Evolutionary conservation across 768 basidiomycete species (phyloP), one percentile per base, ranked within the genome.

Genomic region (Lactarius sanguifluus): DNA sequence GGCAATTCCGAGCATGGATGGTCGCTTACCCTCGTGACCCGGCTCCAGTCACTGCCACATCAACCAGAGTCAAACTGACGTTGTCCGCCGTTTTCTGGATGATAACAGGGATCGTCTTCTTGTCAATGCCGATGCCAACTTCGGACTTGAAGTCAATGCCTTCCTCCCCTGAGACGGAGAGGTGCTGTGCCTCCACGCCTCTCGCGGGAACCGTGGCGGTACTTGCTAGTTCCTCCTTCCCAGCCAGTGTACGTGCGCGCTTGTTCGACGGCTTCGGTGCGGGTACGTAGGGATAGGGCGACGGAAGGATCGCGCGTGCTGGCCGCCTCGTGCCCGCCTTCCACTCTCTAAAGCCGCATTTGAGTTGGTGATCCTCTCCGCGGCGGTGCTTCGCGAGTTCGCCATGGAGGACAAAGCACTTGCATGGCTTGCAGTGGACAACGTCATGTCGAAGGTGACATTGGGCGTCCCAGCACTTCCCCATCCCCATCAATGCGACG

Each of bases 371-470:
- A 10, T 20, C 47, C 57, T 50, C 36, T 43, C 41, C 20, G 18
- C 63, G 57, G 36, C 36, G 36, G 63, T 43, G 30, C 28, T 36
- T 36, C 13, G 28, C 13, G 10, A 65, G 50, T 4, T 58, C 38
- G n/a, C 43, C 28, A 36, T 9, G 57, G 16, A 58, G 57, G 47
- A 59, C 9, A 34, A 64, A 59, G 57, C 64, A 23, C 28, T 34
- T 41, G 34, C 56, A 64, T 18, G 63, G 23, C 23, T 32, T 3
- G 3, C 45, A 64, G 12, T 5, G 23, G n/a, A 57, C 34, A n/a
- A 57, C 32, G 12, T 64, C 57, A 25, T 64, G 62, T 15, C 56
- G n/a, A n/a, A 47, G 41, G 40, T 3, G 57, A 41, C 58, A 59
- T 10, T 57, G 16, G 34, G 18, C 7, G 36, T n/a, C 16, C 20